Evolutionary conservation across 2,329 filamentous ascomycete genomes (phyloP).

Genomic region (Aspergillus brunneoviolaceus): DNA sequence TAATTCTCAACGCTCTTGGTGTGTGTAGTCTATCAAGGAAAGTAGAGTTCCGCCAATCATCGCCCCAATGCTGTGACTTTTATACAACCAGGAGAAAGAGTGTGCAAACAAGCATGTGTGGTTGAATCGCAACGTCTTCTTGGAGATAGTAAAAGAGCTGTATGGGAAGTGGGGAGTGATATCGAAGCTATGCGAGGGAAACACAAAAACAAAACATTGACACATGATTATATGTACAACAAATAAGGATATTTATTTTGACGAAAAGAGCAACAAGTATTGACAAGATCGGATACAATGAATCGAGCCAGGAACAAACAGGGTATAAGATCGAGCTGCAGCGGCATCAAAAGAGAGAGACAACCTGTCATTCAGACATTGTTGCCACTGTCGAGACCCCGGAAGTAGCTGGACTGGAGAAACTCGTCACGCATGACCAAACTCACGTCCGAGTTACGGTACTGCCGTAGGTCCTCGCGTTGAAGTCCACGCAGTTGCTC

Average conservation of each 20-base stretch:
- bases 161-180: not conserved
- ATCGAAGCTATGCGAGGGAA: not conserved
- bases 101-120: not conserved
- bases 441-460: constrained; percentile 41
- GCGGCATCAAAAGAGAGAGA: not conserved
- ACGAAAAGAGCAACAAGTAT: not conserved
- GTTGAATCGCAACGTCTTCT: not conserved
- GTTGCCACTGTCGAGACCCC: constrained; percentile 13
- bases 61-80: not conserved
- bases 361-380: not conserved
- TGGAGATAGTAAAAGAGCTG: not conserved
- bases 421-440: constrained; percentile 37
- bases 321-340: not conserved
- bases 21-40: not conserved
- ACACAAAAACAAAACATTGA: not conserved
- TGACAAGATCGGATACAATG: not conserved
- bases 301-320: not conserved
- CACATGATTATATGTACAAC: not conserved
- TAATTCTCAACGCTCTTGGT: too few species aligned
- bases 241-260: not conserved
- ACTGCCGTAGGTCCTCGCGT: constrained; percentile 35
- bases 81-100: not conserved
- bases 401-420: constrained; percentile 26
- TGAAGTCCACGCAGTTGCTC: constrained; percentile 35
- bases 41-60: not conserved